Conservation (phyloP, 108 stramenopile species). For the Aurantiochytrium sp. region DNA sequence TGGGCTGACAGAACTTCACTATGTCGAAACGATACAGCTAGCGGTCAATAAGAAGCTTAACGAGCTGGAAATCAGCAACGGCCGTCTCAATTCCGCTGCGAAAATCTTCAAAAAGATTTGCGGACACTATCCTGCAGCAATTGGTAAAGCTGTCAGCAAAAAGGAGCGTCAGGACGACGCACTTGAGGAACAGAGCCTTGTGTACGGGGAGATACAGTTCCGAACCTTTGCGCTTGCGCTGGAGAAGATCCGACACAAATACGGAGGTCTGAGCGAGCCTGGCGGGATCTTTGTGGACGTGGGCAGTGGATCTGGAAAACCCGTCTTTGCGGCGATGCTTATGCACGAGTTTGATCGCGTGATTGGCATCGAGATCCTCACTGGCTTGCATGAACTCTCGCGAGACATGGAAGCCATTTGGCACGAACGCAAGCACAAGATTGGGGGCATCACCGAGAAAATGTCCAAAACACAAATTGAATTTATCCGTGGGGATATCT, state of each 20-base stretch:
- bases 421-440: not conserved
- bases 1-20: too few relatives aligned
- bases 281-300: constrained; percentile 54
- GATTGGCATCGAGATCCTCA: constrained; percentile 54
- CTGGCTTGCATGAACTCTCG: constrained; percentile 29
- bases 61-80: not conserved
- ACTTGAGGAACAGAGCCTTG: constrained; percentile 16
- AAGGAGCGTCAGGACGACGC: constrained; percentile 42
- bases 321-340: constrained; percentile 49
- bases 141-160: constrained; percentile 45
- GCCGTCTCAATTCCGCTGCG: not conserved
- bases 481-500: constrained; percentile 35
- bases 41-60: not conserved
- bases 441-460: not conserved
- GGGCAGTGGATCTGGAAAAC: constrained; percentile 53
- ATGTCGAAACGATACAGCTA: not conserved
- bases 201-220: constrained; percentile 50
- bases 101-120: constrained; percentile 29
- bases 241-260: constrained; percentile 37
- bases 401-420: constrained; percentile 25
- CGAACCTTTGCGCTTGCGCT: constrained; percentile 36
- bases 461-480: constrained; percentile 1
- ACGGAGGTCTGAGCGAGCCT: constrained; percentile 18
- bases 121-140: constrained; percentile 24
- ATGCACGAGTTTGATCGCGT: constrained; percentile 51